Base-by-base conservation (phyloP, 2,329 filamentous ascomycete species). In the Diaporthe vexans region DNA sequence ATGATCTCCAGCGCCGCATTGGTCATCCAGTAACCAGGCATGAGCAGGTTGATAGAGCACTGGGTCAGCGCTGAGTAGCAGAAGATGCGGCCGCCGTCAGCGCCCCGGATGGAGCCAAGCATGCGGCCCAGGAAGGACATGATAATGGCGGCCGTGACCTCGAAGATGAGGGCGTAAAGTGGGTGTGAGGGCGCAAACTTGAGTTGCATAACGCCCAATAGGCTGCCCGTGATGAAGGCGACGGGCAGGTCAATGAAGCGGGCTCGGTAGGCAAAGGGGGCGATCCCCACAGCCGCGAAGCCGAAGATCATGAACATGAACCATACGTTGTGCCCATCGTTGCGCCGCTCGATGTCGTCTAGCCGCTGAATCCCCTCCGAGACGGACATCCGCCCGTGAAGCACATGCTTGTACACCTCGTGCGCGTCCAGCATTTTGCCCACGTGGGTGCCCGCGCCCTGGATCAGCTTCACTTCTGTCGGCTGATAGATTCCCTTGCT, bases 1-100 rank as follows among this genome's bases (percentile, higher is more conserved):
- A 67, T 67, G 29, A 67, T 67, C 63, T 67, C 63, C 6, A 67
- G 63, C 21, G 63, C 63, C 1, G 63, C 63, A 33, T 37, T 67
- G 63, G 63, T 67, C 63, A 67, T 67, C 63, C 63, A 67, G 46
- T 67, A 67, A 19, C 63, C 63, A n/a, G 63, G 63, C 63, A 67
- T 67, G 63, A 67, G 29, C 46, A 67, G 46, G 46, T 67, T 67
- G 63, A 67, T 67, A n/a, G 63, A 67, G 33, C 63, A 67, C 46
- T 67, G 63, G 19, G 63, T 67, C 29, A 67, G 61, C 29, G 61
- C 61, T 43, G 61, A 67, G 43, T 52, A 67, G 61, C 61, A 67
- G 61, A 67, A 67, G 43, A 67, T 35, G 43, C 61, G 61, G 29
- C 17, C 21, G 6, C 63, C 46, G 63, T 67, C 63, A 26, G 63